Evolutionary conservation across 2,329 filamentous ascomycete genomes (phyloP).

Genomic region (Paracamarosporium sp.): DNA sequence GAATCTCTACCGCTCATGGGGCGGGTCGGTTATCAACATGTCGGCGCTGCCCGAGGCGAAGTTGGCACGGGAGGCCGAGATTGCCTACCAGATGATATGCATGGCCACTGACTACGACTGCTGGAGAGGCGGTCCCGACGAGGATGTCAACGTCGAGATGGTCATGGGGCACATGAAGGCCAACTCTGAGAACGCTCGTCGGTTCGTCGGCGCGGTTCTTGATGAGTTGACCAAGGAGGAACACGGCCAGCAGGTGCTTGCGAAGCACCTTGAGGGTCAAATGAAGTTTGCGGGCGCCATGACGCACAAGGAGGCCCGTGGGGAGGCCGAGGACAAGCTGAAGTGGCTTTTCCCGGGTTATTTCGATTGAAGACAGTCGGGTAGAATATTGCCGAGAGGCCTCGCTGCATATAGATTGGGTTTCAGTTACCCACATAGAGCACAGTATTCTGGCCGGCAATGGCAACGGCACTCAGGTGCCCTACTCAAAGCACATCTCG

Average conservation of each 20-base stretch:
- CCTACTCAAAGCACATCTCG: background rate
- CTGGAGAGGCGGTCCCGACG: conserved; percentile 81
- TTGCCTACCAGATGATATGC: conserved; percentile 97
- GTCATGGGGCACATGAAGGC: conserved; percentile 96
- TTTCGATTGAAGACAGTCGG: conserved; percentile 53
- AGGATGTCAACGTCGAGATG: conserved; percentile 90
- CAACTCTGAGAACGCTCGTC: conserved; percentile 86
- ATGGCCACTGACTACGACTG: conserved; percentile 99
- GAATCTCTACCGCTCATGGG: conserved; percentile 93
- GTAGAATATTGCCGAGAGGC: background rate
- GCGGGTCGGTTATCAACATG: conserved; percentile 98
- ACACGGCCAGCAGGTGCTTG: conserved; percentile 75
- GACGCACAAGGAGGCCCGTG: conserved; percentile 78
- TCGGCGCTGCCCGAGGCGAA: conserved; percentile 94
- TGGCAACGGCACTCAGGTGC: background rate
- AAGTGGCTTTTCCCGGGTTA: conserved; percentile 89
- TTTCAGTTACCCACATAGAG: background rate
- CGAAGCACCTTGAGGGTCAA: conserved; percentile 80
- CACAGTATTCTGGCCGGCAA: background rate
- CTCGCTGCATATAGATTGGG: background rate
- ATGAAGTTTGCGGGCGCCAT: conserved; percentile 81
- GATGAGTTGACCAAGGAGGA: conserved; percentile 83
- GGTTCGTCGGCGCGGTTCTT: conserved; percentile 84
- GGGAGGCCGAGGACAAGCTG: conserved; percentile 79
- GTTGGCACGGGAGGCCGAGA: conserved; percentile 93